Base-by-base conservation (phyloP, 2,329 filamentous ascomycete species). In the Fonsecaea erecta region DNA sequence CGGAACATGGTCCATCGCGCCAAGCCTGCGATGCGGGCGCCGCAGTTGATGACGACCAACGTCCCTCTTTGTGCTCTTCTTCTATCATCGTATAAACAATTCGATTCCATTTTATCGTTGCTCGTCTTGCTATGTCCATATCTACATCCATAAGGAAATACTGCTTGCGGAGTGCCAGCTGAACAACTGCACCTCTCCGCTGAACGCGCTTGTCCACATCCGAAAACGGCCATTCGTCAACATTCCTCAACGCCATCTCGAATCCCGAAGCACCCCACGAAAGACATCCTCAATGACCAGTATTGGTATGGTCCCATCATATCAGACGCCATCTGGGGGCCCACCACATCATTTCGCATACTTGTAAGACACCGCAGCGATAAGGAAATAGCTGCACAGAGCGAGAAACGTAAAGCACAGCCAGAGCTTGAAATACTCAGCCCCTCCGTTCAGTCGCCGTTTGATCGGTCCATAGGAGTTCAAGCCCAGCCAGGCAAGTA, bases 141-240 rank as follows among this genome's bases (percentile, higher is more conserved):
- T 24, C 43, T 48, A 21, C 7, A 11, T 48, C 9, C 18, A 48
- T 3, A 11, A 48, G 18, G 18, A 48, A 4, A 24, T 12, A 48
- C 43, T 48, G 43, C 43, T 48, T 26, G 43, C 43, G 43, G 43
- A 48, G 18, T 24, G 43, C 11, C 18, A 48, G 43, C 43, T n/a
- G 43, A 48, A 14, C 18, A 24, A 21, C 43, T 3, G 18, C 43
- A 48, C 43, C 43, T 16, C 9, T 34, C 34, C 48, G 26, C 14
- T 52, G 48, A 14, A 53, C 26, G 52, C 30, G 30, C 18, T 53
- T 16, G 7, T 56, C 55, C 11, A 34, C 28, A 14, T 58, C 55
- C 55, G 55, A 26, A 58, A 58, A 58, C 55, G 28, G 55, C 16
- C 16, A 34, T 37, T 32, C 32, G 37, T 58, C 55, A 58, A 58